These are phyloP conservation scores for Pythium folliculosum DNA, from an alignment of 352 stramenopile genomes.

Conservation along the genomic window DNA sequence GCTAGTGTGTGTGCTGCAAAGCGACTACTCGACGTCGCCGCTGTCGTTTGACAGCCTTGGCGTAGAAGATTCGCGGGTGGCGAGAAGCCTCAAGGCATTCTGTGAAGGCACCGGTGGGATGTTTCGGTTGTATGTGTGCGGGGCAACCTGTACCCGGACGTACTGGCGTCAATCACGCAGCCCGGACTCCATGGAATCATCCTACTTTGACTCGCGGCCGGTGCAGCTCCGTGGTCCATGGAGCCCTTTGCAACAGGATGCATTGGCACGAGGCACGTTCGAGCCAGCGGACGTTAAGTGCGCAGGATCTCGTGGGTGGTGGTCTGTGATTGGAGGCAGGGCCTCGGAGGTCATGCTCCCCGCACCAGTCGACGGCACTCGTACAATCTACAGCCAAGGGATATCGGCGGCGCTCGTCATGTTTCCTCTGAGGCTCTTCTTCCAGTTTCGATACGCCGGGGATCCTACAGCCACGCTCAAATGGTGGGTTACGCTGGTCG, in stretches of 20 bases:
- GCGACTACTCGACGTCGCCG: too few relatives aligned
- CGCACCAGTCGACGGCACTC: neutral
- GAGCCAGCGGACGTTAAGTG: too few relatives aligned
- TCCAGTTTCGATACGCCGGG: neutral
- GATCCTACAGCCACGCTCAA: neutral
- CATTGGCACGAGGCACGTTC: too few relatives aligned
- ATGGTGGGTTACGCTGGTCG: neutral
- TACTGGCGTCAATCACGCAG: too few relatives aligned
- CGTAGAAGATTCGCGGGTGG: neutral
- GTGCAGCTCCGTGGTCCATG: too few relatives aligned
- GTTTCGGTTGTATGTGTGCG: neutral
- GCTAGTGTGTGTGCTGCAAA: neutral
- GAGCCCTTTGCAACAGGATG: too few relatives aligned
- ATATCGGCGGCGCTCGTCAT: neutral
- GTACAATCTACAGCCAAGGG: neutral
- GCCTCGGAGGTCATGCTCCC: too few relatives aligned
- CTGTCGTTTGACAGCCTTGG: neutral
- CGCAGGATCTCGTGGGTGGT: too few relatives aligned
- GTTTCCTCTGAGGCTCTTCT: neutral
- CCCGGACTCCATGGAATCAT: too few relatives aligned
- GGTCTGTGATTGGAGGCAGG: too few relatives aligned
- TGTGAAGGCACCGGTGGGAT: neutral
- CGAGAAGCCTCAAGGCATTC: neutral
- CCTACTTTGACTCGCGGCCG: too few relatives aligned
- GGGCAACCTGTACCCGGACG: neutral